Conservation (phyloP, 345 rosid genomes). For the Eucalyptus sideroxylon region DNA sequence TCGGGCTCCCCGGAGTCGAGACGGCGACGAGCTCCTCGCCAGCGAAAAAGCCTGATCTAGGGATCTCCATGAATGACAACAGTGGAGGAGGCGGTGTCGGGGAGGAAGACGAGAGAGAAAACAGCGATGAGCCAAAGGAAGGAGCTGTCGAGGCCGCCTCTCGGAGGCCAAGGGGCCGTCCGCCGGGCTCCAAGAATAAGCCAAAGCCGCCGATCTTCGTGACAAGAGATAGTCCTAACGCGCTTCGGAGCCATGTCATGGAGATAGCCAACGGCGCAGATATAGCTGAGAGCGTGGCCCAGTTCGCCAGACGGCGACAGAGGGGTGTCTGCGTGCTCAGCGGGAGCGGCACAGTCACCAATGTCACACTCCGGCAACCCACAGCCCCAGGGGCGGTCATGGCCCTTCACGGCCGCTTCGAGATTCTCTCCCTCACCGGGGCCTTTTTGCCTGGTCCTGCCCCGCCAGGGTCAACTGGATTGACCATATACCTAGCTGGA, state of each 20-base stretch:
- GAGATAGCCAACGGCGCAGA: constrained; percentile 43
- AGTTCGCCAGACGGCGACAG: constrained; percentile 40
- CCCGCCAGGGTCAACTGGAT: constrained; percentile 45
- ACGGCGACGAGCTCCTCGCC: constrained; percentile 10
- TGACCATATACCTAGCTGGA: constrained; percentile 42
- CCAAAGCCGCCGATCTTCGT: constrained; percentile 48
- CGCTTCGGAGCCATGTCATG: constrained; percentile 50
- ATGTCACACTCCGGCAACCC: constrained; percentile 46
- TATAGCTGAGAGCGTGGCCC: constrained; percentile 43
- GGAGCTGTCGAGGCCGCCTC: constrained; percentile 26
- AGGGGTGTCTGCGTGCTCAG: constrained; percentile 49
- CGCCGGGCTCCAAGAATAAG: constrained; percentile 51
- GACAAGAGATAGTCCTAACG: constrained; percentile 52
- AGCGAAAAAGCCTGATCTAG: constrained; percentile 15
- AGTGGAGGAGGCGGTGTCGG: not conserved
- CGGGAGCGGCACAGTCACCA: constrained; percentile 42
- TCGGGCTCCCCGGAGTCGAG: constrained; percentile 29
- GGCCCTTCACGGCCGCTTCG: constrained; percentile 49
- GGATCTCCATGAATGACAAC: constrained; percentile 11
- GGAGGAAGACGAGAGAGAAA: constrained; percentile 27
- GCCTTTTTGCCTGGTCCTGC: constrained; percentile 49
- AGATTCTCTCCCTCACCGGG: constrained; percentile 46
- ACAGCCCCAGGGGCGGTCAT: constrained; percentile 38
- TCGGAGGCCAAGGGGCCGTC: constrained; percentile 42
- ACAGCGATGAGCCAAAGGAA: constrained; percentile 39